phyloP scores from a whole-genome alignment of 768 basidiomycete genomes.

The Phaeotremella fagi region DNA sequence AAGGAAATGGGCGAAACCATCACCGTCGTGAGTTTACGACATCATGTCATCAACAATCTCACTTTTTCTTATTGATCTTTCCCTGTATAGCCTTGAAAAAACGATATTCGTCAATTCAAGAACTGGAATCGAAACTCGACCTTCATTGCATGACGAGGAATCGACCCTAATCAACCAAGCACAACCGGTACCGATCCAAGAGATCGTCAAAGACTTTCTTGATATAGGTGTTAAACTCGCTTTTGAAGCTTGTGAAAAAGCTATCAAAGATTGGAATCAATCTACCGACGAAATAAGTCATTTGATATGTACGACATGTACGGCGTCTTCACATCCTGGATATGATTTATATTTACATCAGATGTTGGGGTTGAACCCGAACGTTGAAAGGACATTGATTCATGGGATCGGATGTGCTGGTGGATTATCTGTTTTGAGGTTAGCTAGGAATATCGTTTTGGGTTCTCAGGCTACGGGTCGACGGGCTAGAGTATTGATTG shows the following conservation, averaged over 20 bases:
- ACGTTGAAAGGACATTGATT: constrained; percentile 16
- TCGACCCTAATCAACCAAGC: constrained; percentile 7
- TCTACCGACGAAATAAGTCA: constrained; percentile 16
- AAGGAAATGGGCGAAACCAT: constrained; percentile 12
- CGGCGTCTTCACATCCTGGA: constrained; percentile 5
- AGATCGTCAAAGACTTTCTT: constrained; percentile 16
- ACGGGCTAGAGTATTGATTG: constrained; percentile 12
- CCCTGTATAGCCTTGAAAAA: constrained; percentile 12
- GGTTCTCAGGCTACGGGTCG: background rate
- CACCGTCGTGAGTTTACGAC: constrained; percentile 6
- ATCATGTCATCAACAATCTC: background rate
- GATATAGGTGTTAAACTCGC: constrained; percentile 15
- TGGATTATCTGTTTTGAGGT: constrained; percentile 16
- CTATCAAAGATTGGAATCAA: constrained; percentile 18
- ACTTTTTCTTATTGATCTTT: background rate
- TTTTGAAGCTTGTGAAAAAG: constrained; percentile 7
- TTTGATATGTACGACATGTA: constrained; percentile 8
- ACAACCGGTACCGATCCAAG: constrained; percentile 12
- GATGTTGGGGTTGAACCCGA: constrained; percentile 7
- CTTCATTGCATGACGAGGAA: constrained; percentile 2
- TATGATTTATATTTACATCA: constrained; percentile 17
- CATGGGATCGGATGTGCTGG: constrained; percentile 28
- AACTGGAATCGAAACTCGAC: constrained; percentile 16
- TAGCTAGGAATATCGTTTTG: constrained; percentile 6
- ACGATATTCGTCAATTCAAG: constrained; percentile 15